These are phyloP conservation scores for Pleurozium schreberi DNA, from an alignment of 225 moss, liverwort and hornwort species.

Conservation along the genomic window DNA sequence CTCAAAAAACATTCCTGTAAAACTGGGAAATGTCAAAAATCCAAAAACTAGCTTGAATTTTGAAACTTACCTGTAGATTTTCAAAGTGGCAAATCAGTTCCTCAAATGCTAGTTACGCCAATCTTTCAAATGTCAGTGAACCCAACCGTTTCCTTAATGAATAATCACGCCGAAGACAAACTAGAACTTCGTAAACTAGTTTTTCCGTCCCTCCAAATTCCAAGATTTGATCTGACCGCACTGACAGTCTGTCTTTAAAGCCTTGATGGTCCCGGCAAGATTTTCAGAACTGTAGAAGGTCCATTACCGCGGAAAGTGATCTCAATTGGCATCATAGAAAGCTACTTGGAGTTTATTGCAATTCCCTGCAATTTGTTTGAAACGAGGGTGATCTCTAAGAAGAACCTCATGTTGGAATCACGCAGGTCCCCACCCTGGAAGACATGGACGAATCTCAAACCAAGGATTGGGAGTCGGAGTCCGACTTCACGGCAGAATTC, in stretches of 20 bases:
- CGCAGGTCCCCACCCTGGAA: constrained; percentile 37
- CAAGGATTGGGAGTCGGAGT: constrained; percentile 22
- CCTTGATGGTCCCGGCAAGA: neutral
- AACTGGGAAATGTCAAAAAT: neutral
- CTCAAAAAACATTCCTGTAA: neutral
- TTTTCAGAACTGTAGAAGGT: neutral
- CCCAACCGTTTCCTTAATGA: neutral
- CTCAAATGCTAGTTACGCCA: neutral
- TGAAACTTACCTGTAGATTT: neutral
- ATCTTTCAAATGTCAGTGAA: neutral
- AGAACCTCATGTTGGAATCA: neutral
- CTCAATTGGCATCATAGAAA: neutral
- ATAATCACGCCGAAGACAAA: neutral
- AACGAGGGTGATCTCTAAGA: neutral
- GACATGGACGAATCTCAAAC: constrained; percentile 22
- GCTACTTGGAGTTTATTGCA: neutral
- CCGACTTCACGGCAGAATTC: constrained; percentile 1
- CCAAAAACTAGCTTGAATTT: neutral
- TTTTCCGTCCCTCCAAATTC: neutral
- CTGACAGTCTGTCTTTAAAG: neutral
- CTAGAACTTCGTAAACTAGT: neutral
- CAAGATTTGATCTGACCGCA: neutral
- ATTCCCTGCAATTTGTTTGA: neutral
- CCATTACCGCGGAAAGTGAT: neutral
- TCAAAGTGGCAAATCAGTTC: neutral